A percentile compares a stretch with the other conserved stretches of the same genome.
These are phyloP conservation scores for Halenospora varia DNA, from an alignment of 495 filamentous ascomycete genomes.

Conservation along the genomic window DNA sequence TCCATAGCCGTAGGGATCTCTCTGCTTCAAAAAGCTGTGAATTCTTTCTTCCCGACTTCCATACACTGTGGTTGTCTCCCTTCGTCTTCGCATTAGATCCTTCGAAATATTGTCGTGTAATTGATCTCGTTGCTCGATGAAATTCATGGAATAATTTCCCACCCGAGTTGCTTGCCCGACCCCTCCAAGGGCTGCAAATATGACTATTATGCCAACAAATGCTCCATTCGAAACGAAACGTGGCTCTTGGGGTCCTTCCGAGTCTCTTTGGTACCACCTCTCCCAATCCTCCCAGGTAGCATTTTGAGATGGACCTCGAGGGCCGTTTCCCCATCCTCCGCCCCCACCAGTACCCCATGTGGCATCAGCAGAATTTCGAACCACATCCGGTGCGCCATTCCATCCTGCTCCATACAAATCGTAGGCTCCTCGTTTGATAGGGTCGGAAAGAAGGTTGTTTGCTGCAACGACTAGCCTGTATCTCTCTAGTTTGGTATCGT, in stretches of 20 bases:
- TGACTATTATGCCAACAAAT: constrained; percentile 65
- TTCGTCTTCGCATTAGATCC: constrained; percentile 54
- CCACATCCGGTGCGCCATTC: constrained; percentile 45
- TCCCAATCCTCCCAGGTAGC: constrained; percentile 99
- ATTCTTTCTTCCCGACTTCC: constrained; percentile 60
- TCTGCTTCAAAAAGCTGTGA: constrained; percentile 64
- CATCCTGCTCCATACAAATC: constrained; percentile 81
- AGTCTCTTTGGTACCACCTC: constrained; percentile 57
- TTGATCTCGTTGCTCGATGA: constrained; percentile 59
- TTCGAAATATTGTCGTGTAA: constrained; percentile 58
- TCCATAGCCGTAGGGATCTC: constrained; percentile 41
- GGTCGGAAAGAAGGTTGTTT: constrained; percentile 86
- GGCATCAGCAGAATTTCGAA: constrained; percentile 23
- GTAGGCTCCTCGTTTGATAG: constrained; percentile 71
- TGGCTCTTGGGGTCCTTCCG: constrained; percentile 45
- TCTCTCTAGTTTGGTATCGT: constrained; percentile 67
- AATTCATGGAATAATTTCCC: constrained; percentile 45
- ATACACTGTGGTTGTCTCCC: constrained; percentile 39
- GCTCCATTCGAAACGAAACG: constrained; percentile 66
- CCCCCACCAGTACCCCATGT: constrained; percentile 33
- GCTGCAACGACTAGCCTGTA: constrained; percentile 85
- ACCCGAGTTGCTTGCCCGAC: constrained; percentile 66
- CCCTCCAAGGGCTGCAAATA: constrained; percentile 61
- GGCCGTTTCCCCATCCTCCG: constrained; percentile 43
- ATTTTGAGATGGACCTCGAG: constrained; percentile 64